Base-by-base conservation (phyloP, 2,329 filamentous ascomycete species). In the Byssochlamys sp. region DNA sequence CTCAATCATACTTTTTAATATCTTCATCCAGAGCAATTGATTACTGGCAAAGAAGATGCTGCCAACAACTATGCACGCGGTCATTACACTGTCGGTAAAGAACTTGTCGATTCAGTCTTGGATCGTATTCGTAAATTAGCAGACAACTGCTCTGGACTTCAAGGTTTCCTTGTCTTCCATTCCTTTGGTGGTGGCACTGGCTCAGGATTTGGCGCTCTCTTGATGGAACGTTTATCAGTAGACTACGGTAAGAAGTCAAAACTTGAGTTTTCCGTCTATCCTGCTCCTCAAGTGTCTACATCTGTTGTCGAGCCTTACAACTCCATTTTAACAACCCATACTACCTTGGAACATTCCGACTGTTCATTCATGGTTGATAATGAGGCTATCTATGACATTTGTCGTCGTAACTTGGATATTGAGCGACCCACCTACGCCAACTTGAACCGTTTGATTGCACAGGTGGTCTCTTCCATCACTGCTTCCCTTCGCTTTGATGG, bases 201-300 rank as follows among this genome's bases (percentile, higher is more conserved):
- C 71, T 99, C 94, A 69, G 94, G 94, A 73, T 99, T 99, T 78
- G 94, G 94, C 80, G 94, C 94, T 70, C 86, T 99, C 67, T 83
- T 99, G 69, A 95, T 99, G 91, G 94, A 99, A 83, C 92, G 94
- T 75, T 86, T 99, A 62, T 97, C 94, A 35, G 90, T 96, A 71
- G 94, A 99, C 80, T 99, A 96, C 75, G 92, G 94, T 82, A 99
- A 99, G 88, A 99, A 99, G 88, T 95, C 89, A 85, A 99, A 99
- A 87, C 85, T 99, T 64, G 94, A 99, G 80, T 99, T 99, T 84
- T 96, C 91, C 72, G 91, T 99, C 73, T 99, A 99, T 82, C 94
- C 94, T 71, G 91, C 94, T 67, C 94, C 94, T 60, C 91, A 96
- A 81, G 92, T 94, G 66, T 90, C 92, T 67, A 96, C 92, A 71